Evolutionary conservation across 495 filamentous ascomycete species (phyloP), one percentile per base, ranked within the genome.

Genomic region (Aspergillus sclerotiicarbonarius): DNA sequence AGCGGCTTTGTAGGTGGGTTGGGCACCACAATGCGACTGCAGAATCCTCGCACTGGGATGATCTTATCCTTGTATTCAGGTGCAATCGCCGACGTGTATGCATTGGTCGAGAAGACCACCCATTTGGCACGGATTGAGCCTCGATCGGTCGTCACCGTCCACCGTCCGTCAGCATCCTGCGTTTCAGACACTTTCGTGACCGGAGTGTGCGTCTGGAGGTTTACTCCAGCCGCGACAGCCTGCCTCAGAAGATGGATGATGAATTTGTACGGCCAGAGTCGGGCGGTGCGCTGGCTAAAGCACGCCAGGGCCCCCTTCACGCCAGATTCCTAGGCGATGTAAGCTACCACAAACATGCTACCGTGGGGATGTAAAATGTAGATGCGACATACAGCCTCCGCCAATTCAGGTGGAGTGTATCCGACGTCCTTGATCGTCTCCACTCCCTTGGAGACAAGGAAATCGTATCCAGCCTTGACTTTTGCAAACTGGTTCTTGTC

Each of bases 251-350:
- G 75, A 57, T 81, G 82, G 8, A 85, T 71, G 8, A 94, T 84
- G 20, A 92, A 80, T 69, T 95, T 95, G 68, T 94, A 95, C 0
- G 91, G 91, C 90, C 90, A 95, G 6, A 85, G 66, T 33, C 75
- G 72, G 0, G 71, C 80, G 2, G 82, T 75, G 2, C 67, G 63
- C 12, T 70, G 71, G 5, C 60, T 61, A 45, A 75, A 70, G 12
- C 74, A 80, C 0, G 78, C 70, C 16, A 56, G 68, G 0, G 80
- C 80, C 4, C 77, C 80, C 37, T 76, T 74, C 15, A 83, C 81
- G 19, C 72, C 75, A 6, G 77, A 74, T 43, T 81, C 68, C 60
- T 75, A 37, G 9, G 37, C 16, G 52, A 37, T 59, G 67, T 64
- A 43, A 64, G 60, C 39, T 6, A 16, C 8, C 35, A 2, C 1